Conservation (phyloP, 2,329 filamentous ascomycete genomes). For the Endoconidiophora laricicola region DNA sequence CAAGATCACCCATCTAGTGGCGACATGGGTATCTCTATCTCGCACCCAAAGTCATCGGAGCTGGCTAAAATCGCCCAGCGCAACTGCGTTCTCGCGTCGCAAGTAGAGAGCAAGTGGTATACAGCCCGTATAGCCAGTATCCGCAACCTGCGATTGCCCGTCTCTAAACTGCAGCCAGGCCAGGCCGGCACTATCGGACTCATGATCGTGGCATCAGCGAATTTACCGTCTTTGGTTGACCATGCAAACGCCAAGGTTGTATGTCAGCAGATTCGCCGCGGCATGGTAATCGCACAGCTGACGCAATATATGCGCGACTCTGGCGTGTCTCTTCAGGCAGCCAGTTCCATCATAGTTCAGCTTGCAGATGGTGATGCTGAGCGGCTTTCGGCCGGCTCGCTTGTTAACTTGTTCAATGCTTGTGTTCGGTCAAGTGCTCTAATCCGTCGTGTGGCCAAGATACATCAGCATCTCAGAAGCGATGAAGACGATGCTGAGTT, state of each 20-base stretch:
- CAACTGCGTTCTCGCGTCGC: constrained; percentile 34
- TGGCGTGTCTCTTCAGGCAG: constrained; percentile 42
- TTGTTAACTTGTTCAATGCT: constrained; percentile 71
- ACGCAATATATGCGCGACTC: constrained; percentile 40
- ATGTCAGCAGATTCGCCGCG: constrained; percentile 45
- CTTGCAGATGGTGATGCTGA: constrained; percentile 50
- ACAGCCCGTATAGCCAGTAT: constrained; percentile 68
- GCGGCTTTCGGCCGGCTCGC: constrained; percentile 46
- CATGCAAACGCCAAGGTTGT: constrained; percentile 13
- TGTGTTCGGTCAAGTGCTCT: constrained; percentile 72
- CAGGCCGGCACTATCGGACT: constrained; percentile 86
- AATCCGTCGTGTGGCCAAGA: constrained; percentile 39
- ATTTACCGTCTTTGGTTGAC: constrained; percentile 18
- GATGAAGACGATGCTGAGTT: constrained; percentile 1
- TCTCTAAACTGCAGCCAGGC: constrained; percentile 55
- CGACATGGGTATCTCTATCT: constrained; percentile 25
- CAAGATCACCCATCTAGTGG: constrained; percentile 28
- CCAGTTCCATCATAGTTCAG: constrained; percentile 52
- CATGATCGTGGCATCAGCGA: constrained; percentile 33
- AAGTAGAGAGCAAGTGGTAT: constrained; percentile 56
- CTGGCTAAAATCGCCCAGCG: constrained; percentile 34
- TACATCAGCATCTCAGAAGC: constrained; percentile 3
- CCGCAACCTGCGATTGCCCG: constrained; percentile 71
- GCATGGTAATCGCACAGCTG: constrained; percentile 62
- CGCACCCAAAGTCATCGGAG: constrained; percentile 37